A percentile compares a stretch with the other conserved stretches of the same genome.
These are phyloP conservation scores for Leishmania major DNA, from an alignment of 208 protist genomes.

Conservation along the genomic window DNA sequence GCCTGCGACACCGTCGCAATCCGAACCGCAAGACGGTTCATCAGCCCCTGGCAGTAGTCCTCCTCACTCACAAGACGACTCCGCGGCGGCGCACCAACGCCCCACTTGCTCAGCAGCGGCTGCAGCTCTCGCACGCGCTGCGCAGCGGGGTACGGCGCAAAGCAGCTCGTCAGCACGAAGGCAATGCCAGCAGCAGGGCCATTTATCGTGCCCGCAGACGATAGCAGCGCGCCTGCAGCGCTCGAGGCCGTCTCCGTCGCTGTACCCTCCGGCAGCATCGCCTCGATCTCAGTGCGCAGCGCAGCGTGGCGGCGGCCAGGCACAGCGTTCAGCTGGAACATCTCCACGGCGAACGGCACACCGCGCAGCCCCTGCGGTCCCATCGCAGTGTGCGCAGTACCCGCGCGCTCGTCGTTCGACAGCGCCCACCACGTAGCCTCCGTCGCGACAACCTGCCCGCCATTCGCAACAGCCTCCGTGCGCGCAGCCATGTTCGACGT, in stretches of 20 bases:
- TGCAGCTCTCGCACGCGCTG: constrained; percentile 6
- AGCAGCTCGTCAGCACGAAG: constrained; percentile 38
- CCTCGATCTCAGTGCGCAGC: constrained; percentile 58
- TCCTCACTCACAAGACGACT: constrained; percentile 3
- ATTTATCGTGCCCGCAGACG: constrained; percentile 24
- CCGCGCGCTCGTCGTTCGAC: constrained; percentile 32
- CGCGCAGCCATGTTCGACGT: constrained; percentile 42
- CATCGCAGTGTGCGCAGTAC: constrained; percentile 23
- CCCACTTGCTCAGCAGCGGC: constrained; percentile 6
- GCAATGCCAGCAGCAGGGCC: constrained; percentile 24
- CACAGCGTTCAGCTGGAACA: constrained; percentile 65
- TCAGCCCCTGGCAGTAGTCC: constrained; percentile 6
- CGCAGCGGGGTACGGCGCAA: constrained; percentile 40
- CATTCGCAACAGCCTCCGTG: constrained; percentile 69
- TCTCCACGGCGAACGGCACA: constrained; percentile 56
- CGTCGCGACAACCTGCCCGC: constrained; percentile 75
- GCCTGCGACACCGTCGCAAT: constrained; percentile 2
- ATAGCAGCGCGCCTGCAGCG: constrained; percentile 29
- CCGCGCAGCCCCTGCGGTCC: constrained; percentile 52
- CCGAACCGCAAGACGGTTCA: neutral
- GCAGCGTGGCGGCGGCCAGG: constrained; percentile 41
- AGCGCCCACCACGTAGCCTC: constrained; percentile 45
- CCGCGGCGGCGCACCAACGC: constrained; percentile 5
- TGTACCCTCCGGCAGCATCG: constrained; percentile 27
- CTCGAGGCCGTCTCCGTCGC: constrained; percentile 14